These are phyloP conservation scores for Cronartium quercuum DNA, from an alignment of 1,284 basidiomycete species.

Conservation along the genomic window DNA sequence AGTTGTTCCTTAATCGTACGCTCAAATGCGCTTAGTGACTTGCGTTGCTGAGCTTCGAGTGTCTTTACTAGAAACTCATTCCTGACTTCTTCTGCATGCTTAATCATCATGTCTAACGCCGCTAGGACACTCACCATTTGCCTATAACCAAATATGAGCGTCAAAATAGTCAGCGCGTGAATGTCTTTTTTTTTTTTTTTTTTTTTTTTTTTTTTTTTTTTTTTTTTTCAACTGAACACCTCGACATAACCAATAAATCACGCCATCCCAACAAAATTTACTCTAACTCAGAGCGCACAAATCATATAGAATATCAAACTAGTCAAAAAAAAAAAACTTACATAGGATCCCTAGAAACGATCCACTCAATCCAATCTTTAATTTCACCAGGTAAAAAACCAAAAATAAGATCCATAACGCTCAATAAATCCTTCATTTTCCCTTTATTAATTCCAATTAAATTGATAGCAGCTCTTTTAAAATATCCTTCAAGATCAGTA, in stretches of 20 bases:
- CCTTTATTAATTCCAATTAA: conserved; percentile 50
- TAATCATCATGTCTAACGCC: conserved; percentile 69
- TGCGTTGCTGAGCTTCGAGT: conserved; percentile 19
- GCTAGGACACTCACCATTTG: conserved; percentile 79
- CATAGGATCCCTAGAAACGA: conserved; percentile 70
- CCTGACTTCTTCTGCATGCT: conserved; percentile 69
- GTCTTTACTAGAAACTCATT: conserved; percentile 52
- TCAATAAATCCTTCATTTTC: conserved; percentile 72
- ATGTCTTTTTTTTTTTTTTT: no score
- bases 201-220: no score
- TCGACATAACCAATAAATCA: no score
- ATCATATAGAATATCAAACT: conserved; percentile 7
- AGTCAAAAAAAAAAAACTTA: conserved; percentile 52
- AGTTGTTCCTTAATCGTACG: conserved; percentile 62
- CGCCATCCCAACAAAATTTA: background rate
- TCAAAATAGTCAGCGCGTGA: no score
- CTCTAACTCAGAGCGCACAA: background rate
- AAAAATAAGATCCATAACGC: conserved; percentile 89
- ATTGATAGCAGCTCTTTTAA: conserved; percentile 70
- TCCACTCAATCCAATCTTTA: conserved; percentile 74
- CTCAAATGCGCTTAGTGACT: conserved; percentile 36
- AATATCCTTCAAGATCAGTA: conserved; percentile 88
- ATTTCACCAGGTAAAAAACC: conserved; percentile 80
- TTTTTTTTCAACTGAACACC: no score
- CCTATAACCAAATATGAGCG: conserved; percentile 53